Base-by-base conservation (phyloP, 2,329 filamentous ascomycete species). In the Neophaeococcomyces aloes region DNA sequence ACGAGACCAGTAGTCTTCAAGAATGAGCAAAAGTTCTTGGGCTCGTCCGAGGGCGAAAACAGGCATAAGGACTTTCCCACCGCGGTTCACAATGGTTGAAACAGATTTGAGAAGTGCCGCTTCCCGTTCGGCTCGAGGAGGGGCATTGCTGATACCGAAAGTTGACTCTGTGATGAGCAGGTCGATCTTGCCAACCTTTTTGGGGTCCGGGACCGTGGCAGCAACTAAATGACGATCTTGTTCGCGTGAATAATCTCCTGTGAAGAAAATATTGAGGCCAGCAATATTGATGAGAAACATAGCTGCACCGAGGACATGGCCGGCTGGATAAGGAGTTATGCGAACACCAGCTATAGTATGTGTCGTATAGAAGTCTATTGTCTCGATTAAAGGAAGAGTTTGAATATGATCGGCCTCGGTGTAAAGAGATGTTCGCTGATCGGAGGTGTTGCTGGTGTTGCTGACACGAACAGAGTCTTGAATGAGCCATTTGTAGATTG, bases 401-500 rank as follows among this genome's bases (percentile, higher is more conserved):
- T 86, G 87, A 21, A 94, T 73, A 63, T 96, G 88, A 59, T 98
- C 91, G 55, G 89, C 82, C 65, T 98, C 91, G 1, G 86, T 95
- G 62, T 95, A 98, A 35, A 96, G 78, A 31, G 76, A 72, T 18
- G 76, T 75, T 52, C 75, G 70, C 50, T 77, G 75, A 55, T 79
- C 75, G 2, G 76, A 76, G 4, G 74, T 76, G 38, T 74, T 76
- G 2, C 73, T 70, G 25, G 59, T 86, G 72, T 71, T 91, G 74
- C 57, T 84, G 23, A 98, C 88, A 47, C 91, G 81, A 34, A 98
- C 86, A 53, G 87, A 94, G 65, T 98, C 91, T 64, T 94, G 87
- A 50, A 96, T 95, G 40, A 96, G 78, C 89, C 91, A 96, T 67
- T 96, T 96, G 75, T 98, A 98, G 61, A 98, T 98, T 56, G 91